Conservation (phyloP, 768 basidiomycete genomes). For the Kwoniella pini region DNA sequence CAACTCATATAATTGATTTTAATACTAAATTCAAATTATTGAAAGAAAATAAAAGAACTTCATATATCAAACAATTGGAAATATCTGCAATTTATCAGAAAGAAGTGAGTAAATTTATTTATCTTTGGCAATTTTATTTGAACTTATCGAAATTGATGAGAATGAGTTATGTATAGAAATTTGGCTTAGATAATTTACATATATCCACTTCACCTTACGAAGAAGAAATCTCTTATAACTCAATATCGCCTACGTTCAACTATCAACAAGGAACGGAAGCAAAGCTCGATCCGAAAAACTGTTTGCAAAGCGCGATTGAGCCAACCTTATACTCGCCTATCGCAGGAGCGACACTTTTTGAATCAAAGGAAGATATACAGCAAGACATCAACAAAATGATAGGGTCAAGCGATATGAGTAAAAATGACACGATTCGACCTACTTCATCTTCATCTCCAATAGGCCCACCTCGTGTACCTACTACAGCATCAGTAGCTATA, state of each 20-base stretch:
- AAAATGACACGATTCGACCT: slow-evolving; percentile 16
- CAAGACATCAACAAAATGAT: slow-evolving; percentile 3
- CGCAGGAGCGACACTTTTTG: too few relatives aligned
- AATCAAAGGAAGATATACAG: neutral
- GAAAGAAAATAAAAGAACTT: slow-evolving; percentile 1
- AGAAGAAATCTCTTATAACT: neutral
- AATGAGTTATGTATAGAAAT: too few relatives aligned
- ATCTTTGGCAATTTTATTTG: too few relatives aligned
- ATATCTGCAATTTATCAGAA: neutral
- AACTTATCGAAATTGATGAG: too few relatives aligned
- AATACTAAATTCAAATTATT: neutral
- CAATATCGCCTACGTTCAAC: neutral
- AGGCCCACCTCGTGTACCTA: slow-evolving; percentile 3
- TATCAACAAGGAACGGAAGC: neutral
- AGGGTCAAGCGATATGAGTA: slow-evolving; percentile 22
- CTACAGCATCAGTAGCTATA: slow-evolving; percentile 6
- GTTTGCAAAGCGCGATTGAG: too few relatives aligned
- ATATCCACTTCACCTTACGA: slow-evolving; percentile 8
- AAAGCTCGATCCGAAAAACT: too few relatives aligned
- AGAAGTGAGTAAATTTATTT: slow-evolving; percentile 3
- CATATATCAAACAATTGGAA: slow-evolving; percentile 8
- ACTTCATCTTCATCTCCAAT: slow-evolving; percentile 4
- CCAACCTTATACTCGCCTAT: too few relatives aligned
- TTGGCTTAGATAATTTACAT: slow-evolving; percentile 1
- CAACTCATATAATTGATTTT: neutral